phyloP scores from a whole-genome alignment of 2,329 filamentous ascomycete genomes.

The Pseudogymnoascus sp. region DNA sequence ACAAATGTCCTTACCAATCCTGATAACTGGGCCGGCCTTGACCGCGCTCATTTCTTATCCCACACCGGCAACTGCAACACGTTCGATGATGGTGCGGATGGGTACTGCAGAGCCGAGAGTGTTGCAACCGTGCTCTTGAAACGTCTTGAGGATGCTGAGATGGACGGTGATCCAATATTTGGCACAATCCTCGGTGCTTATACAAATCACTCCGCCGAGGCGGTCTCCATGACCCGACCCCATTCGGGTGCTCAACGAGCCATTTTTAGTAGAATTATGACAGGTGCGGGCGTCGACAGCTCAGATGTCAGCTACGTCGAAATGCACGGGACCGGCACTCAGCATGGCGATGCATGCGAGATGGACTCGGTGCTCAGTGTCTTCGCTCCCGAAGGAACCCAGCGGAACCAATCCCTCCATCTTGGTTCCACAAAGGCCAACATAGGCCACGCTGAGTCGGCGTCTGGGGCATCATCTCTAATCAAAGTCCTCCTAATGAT shows the following conservation, averaged over 20 bases:
- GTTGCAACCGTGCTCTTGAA: constrained; percentile 71
- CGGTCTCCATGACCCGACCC: constrained; percentile 67
- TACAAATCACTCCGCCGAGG: constrained; percentile 70
- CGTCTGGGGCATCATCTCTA: constrained; percentile 21
- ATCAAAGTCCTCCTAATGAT: constrained; percentile 25
- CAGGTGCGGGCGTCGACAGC: constrained; percentile 65
- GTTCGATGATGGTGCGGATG: constrained; percentile 72
- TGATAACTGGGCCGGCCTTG: constrained; percentile 69
- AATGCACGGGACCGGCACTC: constrained; percentile 83
- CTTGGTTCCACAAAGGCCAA: constrained; percentile 16
- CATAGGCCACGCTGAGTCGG: constrained; percentile 21
- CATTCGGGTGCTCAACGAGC: constrained; percentile 66
- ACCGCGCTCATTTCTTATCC: constrained; percentile 69
- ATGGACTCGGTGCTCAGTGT: constrained; percentile 63
- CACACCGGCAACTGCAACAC: constrained; percentile 71
- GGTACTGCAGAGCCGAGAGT: constrained; percentile 73
- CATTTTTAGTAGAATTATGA: constrained; percentile 61
- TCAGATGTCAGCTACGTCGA: constrained; percentile 72
- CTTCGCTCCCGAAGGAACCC: constrained; percentile 40
- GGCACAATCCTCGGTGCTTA: constrained; percentile 45
- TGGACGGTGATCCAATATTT: constrained; percentile 55
- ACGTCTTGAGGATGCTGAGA: constrained; percentile 67
- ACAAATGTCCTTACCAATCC: constrained; percentile 73
- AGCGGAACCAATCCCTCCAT: constrained; percentile 50
- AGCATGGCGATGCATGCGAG: constrained; percentile 71